Evolutionary conservation across 768 basidiomycete genomes (phyloP).

Genomic region (Dioszegia aurantiaca): DNA sequence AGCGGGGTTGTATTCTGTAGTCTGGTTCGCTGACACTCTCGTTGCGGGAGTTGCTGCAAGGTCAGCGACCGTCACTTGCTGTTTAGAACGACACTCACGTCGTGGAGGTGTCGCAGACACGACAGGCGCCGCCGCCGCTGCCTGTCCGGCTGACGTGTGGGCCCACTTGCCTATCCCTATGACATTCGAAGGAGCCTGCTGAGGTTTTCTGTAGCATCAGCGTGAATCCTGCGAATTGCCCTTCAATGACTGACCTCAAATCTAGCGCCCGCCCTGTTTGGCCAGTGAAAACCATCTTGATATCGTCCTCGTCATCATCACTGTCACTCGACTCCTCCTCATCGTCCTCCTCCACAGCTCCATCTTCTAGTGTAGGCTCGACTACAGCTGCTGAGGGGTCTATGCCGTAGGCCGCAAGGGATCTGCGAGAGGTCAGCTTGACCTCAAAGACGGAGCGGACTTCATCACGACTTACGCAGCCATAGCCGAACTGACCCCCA

Average conservation of each 20-base stretch:
- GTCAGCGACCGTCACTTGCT: conserved; percentile 58
- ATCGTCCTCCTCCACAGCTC: conserved; percentile 37
- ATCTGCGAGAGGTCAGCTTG: conserved; percentile 8
- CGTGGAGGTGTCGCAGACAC: conserved; percentile 13
- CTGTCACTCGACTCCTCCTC: conserved; percentile 35
- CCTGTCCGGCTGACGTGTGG: conserved; percentile 33
- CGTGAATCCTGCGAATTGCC: neutral
- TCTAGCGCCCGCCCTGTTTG: conserved; percentile 43
- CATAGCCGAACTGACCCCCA: conserved; percentile 19
- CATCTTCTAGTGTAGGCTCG: conserved; percentile 35
- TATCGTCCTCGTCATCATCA: conserved; percentile 44
- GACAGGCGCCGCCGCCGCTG: conserved; percentile 14
- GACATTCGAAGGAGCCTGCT: conserved; percentile 31
- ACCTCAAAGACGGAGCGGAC: neutral
- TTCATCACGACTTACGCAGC: conserved; percentile 15
- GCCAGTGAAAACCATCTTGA: conserved; percentile 43
- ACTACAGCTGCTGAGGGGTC: conserved; percentile 28
- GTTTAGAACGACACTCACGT: conserved; percentile 2
- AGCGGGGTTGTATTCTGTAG: conserved; percentile 49
- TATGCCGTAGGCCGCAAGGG: conserved; percentile 39
- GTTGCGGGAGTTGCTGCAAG: conserved; percentile 39
- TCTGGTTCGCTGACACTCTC: conserved; percentile 21
- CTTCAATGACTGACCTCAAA: conserved; percentile 37
- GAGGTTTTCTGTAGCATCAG: conserved; percentile 27
- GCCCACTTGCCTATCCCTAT: conserved; percentile 49